phyloP scores from a whole-genome alignment of 1,284 basidiomycete species.

The Ganoderma lucidum region DNA sequence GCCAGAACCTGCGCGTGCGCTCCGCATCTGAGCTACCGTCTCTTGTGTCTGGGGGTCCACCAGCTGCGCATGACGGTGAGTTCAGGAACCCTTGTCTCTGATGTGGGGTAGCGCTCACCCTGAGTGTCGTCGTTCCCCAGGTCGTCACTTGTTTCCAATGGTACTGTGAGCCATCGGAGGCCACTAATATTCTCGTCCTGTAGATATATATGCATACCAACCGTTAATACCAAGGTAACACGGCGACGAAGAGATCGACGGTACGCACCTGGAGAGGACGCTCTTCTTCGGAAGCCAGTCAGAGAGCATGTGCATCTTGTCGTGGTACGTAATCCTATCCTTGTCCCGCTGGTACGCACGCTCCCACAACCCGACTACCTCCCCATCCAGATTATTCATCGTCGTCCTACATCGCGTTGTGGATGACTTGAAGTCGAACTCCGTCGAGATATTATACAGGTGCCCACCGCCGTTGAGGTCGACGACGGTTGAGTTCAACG shows the following conservation, averaged over 20 bases:
- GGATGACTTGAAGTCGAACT: conserved; percentile 9
- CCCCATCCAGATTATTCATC: conserved; percentile 1
- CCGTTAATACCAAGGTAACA: neutral
- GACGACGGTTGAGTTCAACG: conserved; percentile 16
- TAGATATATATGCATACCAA: no score
- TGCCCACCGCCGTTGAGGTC: conserved; percentile 15
- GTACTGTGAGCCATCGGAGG: conserved; percentile 7
- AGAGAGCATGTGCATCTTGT: conserved; percentile 15
- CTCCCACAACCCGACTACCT: conserved; percentile 19
- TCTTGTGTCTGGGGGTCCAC: conserved; percentile 9
- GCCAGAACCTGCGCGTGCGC: conserved; percentile 9
- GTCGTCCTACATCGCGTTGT: conserved; percentile 14
- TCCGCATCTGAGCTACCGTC: conserved; percentile 4
- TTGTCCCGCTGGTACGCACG: conserved; percentile 12
- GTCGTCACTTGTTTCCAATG: conserved; percentile 13
- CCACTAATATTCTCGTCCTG: conserved; percentile 15
- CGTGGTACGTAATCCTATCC: conserved; percentile 16
- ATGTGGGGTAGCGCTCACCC: conserved; percentile 1
- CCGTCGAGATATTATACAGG: conserved; percentile 18
- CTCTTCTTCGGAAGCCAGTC: conserved; percentile 21
- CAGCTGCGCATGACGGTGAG: conserved; percentile 4
- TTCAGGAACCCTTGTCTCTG: neutral
- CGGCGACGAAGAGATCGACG: neutral
- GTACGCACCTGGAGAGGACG: conserved; percentile 13
- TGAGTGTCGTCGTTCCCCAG: conserved; percentile 9